Base-by-base conservation (phyloP, 768 basidiomycete genomes). In the Hirschioporus abietinus region DNA sequence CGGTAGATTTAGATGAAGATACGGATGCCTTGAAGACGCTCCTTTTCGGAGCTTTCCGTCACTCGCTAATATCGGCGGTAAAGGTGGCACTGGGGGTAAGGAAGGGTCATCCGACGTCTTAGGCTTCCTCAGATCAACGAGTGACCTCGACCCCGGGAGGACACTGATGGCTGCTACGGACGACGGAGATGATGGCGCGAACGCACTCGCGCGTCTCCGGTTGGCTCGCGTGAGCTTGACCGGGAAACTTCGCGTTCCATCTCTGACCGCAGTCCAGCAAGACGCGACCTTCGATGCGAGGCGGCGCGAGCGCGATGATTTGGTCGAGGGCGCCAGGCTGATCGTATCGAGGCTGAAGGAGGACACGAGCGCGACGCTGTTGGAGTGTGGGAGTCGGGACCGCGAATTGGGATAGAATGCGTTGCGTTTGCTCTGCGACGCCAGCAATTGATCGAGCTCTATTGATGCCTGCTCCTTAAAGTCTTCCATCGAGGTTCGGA, bases 261-360 rank as follows among this genome's bases (percentile, higher is more conserved):
- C 42, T 10, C 42, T 12, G 42, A 52, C 42, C 42, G 15, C 20
- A 20, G 42, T 52, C 42, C 42, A 52, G 42, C 42, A 52, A 3
- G 42, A 52, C 42, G 42, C 42, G 42, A 52, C 42, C 42, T 52
- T 52, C 6, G 42, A 52, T 10, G 42, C 42, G 42, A 52, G 4
- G 60, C 24, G 60, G 20, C 24, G 60, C 30, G 60, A 61, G 60
- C 30, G 25, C 23, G 24, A 12, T 12, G 60, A 61, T 23, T 61
- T 61, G 15, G 60, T 25, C 60, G 60, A 61, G 5, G 24, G 60
- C 18, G 30, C 30, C 6, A 25, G 25, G 60, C 24, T 61, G 25
- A 61, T 34, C 25, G 60, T 61, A 34, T 61, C 60, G 60, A 61
- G 60, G 60, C 60, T 61, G 60, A 61, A 61, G 30, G 60, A 25